These are phyloP conservation scores for Rutidosis leptorrhynchoides DNA, from an alignment of 129 eudicot species.

Conservation along the genomic window DNA sequence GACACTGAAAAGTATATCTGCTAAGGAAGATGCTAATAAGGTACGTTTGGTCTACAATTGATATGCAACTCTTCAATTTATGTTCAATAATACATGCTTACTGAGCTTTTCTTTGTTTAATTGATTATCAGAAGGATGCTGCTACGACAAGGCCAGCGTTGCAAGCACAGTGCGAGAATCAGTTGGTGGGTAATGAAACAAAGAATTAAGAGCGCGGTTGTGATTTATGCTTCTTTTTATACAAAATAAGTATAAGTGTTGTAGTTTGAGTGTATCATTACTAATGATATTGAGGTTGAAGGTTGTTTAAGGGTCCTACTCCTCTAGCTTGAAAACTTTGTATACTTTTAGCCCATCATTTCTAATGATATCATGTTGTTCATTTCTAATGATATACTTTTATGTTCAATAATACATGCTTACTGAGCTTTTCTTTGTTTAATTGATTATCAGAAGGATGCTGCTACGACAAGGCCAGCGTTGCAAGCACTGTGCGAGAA, in stretches of 20 bases:
- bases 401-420: neutral
- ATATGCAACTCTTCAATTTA: neutral
- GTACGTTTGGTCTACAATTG: neutral
- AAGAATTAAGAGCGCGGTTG: slow-evolving; percentile 16
- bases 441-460: slow-evolving; percentile 5
- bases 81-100: neutral
- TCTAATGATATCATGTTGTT: too few relatives aligned
- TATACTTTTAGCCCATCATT: neutral
- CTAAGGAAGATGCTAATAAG: slow-evolving; percentile 5
- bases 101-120: neutral
- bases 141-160: slow-evolving; percentile 38
- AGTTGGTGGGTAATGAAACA: slow-evolving; percentile 23
- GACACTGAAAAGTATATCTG: slow-evolving; percentile 22
- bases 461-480: slow-evolving; percentile 36
- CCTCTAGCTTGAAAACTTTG: neutral
- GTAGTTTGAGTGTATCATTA: neutral
- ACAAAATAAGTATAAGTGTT: slow-evolving; percentile 4
- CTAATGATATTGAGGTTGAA: slow-evolving; percentile 4
- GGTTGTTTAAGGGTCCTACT: too few relatives aligned
- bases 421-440: neutral
- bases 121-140: slow-evolving; percentile 9
- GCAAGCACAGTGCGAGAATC: slow-evolving; percentile 41
- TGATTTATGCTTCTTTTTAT: neutral
- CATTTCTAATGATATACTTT: too few relatives aligned
- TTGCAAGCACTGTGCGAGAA: slow-evolving; percentile 43